Evolutionary conservation across 2,329 filamentous ascomycete species (phyloP).

Genomic region (Domatiomyces globalis): DNA sequence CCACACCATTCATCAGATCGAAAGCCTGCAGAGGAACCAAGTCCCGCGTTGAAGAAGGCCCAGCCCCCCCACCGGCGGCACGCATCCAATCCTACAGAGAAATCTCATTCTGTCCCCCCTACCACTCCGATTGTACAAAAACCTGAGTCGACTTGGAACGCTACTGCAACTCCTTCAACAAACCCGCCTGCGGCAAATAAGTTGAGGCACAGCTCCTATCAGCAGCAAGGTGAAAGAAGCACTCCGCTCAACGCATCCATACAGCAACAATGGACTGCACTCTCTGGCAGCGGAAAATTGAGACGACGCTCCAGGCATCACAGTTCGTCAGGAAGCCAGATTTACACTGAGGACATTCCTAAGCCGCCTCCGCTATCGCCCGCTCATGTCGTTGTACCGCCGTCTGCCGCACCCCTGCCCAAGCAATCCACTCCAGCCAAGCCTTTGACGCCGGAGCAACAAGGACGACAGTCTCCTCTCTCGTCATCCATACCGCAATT

Average conservation of each 20-base stretch:
- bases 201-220: conserved; percentile 24
- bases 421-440: background rate
- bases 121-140: background rate
- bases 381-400: background rate
- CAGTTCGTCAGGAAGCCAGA: conserved; percentile 2
- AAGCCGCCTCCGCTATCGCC: conserved; percentile 1
- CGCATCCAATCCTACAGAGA: background rate
- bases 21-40: background rate
- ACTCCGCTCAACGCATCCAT: conserved; percentile 8
- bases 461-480: background rate
- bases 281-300: conserved; percentile 2
- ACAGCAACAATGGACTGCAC: conserved; percentile 6
- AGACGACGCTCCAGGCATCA: conserved; percentile 3
- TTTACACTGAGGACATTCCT: conserved; percentile 12
- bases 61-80: background rate
- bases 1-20: background rate
- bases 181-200: conserved; percentile 32
- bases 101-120: background rate
- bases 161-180: conserved; percentile 33
- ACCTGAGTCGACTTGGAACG: background rate
- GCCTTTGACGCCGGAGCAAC: background rate
- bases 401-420: conserved; percentile 29
- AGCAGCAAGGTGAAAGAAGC: background rate
- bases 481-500: conserved; percentile 1
- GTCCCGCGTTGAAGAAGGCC: background rate